Evolutionary conservation across 2,329 filamentous ascomycete species (phyloP), one percentile per base, ranked within the genome.

Genomic region (Echinosphaeria canescens): DNA sequence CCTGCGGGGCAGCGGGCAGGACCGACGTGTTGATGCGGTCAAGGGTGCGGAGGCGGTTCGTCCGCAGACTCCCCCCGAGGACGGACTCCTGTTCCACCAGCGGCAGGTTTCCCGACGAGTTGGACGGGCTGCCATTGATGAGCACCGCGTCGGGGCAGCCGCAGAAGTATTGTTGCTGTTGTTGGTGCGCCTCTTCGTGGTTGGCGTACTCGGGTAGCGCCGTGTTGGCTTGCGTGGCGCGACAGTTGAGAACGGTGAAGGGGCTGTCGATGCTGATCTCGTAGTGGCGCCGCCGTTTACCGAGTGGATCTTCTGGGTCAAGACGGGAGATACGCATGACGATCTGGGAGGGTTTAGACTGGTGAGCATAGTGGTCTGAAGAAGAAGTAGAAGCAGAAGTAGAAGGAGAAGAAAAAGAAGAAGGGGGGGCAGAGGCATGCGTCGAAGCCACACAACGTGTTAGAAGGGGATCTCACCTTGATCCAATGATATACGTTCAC

Each of bases 401-500:
- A 23, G 7, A 7, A 10, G 15, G 9, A 10, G 5, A 3, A 5
- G 16, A 30, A 13, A 34, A 3, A 22, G 13, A 10, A 16, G 4
- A 17, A 14, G n/a, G n/a, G n/a, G n/a, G n/a, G n/a, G n/a, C n/a
- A n/a, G n/a, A n/a, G n/a, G n/a, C n/a, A 28, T 28, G 10, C 16
- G 25, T 5, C 27, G 25, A 22, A 7, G 30, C 5, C 22, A 8
- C 6, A 10, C 14, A 7, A 10, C 6, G 3, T 4, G 16, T 29
- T 13, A 34, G 3, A 22, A 12, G 10, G 17, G 4, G 15, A 14
- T 41, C 60, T 34, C 53, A 81, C 80, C 66, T 92, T 92, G 47
- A 93, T 91, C 82, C 82, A 92, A 45, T 93, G 84, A 44, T 80
- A 81, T 28, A 93, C 82, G 40, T 88, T 80, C 27, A 91, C 85